These are phyloP conservation scores for Lycium barbarum DNA, from an alignment of 257 asterid species.

Conservation along the genomic window DNA sequence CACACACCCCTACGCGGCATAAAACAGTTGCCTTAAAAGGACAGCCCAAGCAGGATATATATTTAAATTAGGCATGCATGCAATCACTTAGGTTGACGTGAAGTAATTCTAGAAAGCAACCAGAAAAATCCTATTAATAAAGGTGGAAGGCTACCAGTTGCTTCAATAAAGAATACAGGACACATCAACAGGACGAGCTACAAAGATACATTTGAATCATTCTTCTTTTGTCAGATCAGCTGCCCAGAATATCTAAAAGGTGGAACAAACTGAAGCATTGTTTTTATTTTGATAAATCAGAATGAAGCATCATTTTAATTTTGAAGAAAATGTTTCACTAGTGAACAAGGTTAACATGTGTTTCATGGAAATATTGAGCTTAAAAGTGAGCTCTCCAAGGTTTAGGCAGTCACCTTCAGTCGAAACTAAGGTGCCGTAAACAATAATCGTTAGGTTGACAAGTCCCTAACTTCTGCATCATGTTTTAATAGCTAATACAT, in stretches of 20 bases:
- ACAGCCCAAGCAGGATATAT: background rate
- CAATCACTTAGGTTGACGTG: background rate
- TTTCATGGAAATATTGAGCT: slow-evolving; percentile 3
- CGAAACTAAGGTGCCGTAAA: background rate
- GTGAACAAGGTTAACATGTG: background rate
- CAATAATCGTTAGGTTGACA: slow-evolving; percentile 6
- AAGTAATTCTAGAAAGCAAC: background rate
- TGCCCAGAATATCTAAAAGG: background rate
- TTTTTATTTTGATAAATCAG: background rate
- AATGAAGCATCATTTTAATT: background rate
- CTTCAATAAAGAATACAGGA: background rate
- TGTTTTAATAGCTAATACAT: slow-evolving; percentile 5
- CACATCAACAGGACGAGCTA: background rate
- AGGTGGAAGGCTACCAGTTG: background rate
- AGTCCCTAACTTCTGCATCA: slow-evolving; percentile 17
- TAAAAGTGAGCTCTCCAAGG: slow-evolving; percentile 9
- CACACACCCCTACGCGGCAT: background rate
- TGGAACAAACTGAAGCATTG: background rate
- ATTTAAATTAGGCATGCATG: slow-evolving; percentile 8
- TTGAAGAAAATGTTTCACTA: background rate
- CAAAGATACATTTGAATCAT: slow-evolving; percentile 9
- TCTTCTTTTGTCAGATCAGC: background rate
- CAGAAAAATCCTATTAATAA: background rate
- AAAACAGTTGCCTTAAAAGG: background rate
- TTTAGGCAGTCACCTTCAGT: background rate